These are phyloP conservation scores for Filobasidium floriforme DNA, from an alignment of 768 basidiomycete species.

Conservation along the genomic window DNA sequence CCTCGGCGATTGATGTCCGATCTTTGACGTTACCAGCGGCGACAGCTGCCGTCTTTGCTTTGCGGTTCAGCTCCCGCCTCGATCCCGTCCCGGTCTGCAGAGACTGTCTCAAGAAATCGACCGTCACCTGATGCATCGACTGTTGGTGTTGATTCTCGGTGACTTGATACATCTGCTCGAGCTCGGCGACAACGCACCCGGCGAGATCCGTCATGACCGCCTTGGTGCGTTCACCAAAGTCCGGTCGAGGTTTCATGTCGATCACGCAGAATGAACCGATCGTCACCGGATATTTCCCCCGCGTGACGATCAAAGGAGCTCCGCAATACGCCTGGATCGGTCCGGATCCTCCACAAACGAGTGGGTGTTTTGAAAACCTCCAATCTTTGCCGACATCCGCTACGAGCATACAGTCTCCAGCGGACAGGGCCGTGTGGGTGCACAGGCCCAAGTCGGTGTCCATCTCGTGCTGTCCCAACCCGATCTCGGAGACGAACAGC, in stretches of 20 bases:
- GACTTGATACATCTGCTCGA: conserved; percentile 38
- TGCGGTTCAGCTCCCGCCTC: conserved; percentile 24
- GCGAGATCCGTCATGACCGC: conserved; percentile 35
- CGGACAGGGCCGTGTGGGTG: conserved; percentile 33
- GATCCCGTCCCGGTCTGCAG: conserved; percentile 31
- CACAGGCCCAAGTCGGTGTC: conserved; percentile 35
- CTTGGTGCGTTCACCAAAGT: conserved; percentile 28
- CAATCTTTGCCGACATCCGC: conserved; percentile 34
- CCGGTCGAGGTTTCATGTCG: conserved; percentile 32
- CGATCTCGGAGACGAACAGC: conserved; percentile 31
- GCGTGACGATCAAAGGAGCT: conserved; percentile 32
- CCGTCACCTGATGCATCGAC: conserved; percentile 42
- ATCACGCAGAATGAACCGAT: conserved; percentile 40
- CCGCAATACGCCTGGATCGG: conserved; percentile 36
- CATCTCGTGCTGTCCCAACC: conserved; percentile 10
- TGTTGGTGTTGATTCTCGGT: conserved; percentile 32
- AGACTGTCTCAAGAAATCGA: conserved; percentile 41
- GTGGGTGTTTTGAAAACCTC: conserved; percentile 37
- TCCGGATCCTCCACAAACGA: conserved; percentile 25
- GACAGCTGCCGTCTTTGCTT: conserved; percentile 8
- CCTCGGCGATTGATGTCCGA: conserved; percentile 7
- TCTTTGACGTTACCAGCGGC: conserved; percentile 8
- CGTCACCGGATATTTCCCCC: conserved; percentile 28
- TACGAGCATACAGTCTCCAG: conserved; percentile 34
- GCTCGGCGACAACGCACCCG: conserved; percentile 39